Evolutionary conservation across 2,329 filamentous ascomycete species (phyloP), one percentile per base, ranked within the genome.

Genomic region (Xylaria sp.): DNA sequence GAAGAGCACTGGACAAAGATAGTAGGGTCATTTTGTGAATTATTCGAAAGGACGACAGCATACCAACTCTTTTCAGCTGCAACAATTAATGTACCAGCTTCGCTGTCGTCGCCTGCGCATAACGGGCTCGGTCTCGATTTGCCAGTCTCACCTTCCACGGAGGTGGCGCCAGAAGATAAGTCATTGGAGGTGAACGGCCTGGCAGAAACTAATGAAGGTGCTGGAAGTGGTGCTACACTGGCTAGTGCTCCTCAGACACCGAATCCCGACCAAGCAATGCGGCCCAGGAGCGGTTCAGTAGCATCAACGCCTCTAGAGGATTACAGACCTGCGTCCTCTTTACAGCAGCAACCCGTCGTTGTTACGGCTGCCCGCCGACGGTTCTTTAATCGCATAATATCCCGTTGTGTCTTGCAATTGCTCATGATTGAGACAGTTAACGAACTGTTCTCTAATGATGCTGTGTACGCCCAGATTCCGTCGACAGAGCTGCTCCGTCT

Each of bases 351-450:
- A 69, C 94, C 95, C 0, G 88, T 97, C 6, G 92, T 97, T 0
- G 95, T 99, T 5, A 98, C 96, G 1, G 94, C 94, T 2, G 94
- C 96, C 0, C 92, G 96, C 32, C 90, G 96, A 44, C 92, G 94
- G 62, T 98, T 98, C 84, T 99, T 99, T 87, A 99, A 99, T 83
- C 93, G 95, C 74, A 99, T 99, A 80, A 99, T 99, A 81, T 98
- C 95, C 15, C 95, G 97, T 74, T 99, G 96, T 79, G 97, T 99
- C 3, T 85, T 99, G 9, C 97, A 99, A 81, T 88, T 99, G 1
- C 89, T 99, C 72, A 99, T 99, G 94, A 99, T 99, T 75, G 97
- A 99, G 81, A 99, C 97, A 0, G 97, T 99, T 51, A 97, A 97
- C 77, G 97, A 99, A 81, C 89, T 99, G 58, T 99, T 99, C 84